phyloP scores from a whole-genome alignment of 176 grass and related monocot species.

The Carex pumila region DNA sequence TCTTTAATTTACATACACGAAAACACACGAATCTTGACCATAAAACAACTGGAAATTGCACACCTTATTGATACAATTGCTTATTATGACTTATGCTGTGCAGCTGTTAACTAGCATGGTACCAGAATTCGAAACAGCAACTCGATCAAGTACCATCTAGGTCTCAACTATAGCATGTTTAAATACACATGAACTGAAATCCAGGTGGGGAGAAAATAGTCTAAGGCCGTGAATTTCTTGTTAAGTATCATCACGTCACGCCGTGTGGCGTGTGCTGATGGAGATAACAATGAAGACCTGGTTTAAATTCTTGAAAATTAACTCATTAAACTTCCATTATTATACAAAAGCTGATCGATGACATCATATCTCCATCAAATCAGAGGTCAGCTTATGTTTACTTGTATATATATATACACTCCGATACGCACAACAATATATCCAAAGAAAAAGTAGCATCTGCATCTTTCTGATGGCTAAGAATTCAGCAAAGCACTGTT shows the following conservation, averaged over 20 bases:
- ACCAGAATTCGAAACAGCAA: not conserved
- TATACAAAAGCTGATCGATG: not conserved
- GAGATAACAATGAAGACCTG: not conserved
- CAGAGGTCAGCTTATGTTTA: constrained; percentile 3
- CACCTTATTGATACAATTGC: not conserved
- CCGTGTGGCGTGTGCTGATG: not conserved
- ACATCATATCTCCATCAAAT: not conserved
- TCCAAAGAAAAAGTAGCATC: not conserved
- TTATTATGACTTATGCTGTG: not conserved
- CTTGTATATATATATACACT: not conserved
- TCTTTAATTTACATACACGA: not conserved
- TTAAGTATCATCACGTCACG: not conserved
- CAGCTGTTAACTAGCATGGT: not conserved
- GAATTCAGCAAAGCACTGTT: not conserved
- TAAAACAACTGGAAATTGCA: not conserved
- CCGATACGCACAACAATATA: not conserved
- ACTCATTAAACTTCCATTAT: not conserved
- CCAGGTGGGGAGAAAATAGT: not conserved
- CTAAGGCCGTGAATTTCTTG: not conserved
- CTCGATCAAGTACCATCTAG: not conserved
- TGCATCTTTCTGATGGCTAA: not conserved
- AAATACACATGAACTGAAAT: not conserved
- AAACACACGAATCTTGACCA: not conserved
- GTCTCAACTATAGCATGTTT: not conserved
- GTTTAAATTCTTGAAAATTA: not conserved